phyloP scores from a whole-genome alignment of 345 rosid genomes.

The Clausena lansium region DNA sequence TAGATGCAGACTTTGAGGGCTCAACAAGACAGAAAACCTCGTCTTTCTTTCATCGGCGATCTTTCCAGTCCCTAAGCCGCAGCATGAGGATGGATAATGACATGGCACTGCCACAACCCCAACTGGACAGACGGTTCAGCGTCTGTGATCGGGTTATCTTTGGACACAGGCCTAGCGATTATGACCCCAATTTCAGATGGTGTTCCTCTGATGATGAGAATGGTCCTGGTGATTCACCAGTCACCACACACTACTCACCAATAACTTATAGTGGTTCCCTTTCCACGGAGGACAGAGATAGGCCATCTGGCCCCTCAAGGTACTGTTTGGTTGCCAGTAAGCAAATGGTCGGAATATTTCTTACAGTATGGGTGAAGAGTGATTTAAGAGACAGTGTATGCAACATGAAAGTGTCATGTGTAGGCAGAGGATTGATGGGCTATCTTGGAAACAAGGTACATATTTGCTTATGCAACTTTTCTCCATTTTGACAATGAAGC shows the following conservation, averaged over 20 bases:
- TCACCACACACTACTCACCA: constrained; percentile 41
- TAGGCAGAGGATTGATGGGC: constrained; percentile 99
- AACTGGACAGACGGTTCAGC: constrained; percentile 68
- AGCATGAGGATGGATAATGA: constrained; percentile 71
- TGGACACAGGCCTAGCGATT: constrained; percentile 60
- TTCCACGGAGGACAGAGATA: constrained; percentile 53
- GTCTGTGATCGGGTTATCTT: constrained; percentile 75
- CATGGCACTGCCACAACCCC: constrained; percentile 40
- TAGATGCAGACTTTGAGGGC: constrained; percentile 85
- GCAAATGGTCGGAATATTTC: constrained; percentile 97
- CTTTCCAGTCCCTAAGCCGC: constrained; percentile 70
- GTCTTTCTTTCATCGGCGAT: constrained; percentile 67
- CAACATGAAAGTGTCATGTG: constrained; percentile 92
- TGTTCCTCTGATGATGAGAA: constrained; percentile 87
- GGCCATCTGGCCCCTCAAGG: constrained; percentile 48
- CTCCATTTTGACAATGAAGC: constrained; percentile 12
- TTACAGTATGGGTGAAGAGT: constrained; percentile 89
- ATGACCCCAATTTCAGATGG: constrained; percentile 62
- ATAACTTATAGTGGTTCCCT: constrained; percentile 44
- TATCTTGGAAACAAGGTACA: constrained; percentile 97
- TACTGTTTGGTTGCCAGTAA: constrained; percentile 92
- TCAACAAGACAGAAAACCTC: constrained; percentile 49
- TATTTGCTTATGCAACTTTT: constrained; percentile 12
- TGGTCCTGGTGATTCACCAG: constrained; percentile 61
- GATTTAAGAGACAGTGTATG: constrained; percentile 67